phyloP scores from a whole-genome alignment of 495 filamentous ascomycete genomes.

The Filosporella fistucella region DNA sequence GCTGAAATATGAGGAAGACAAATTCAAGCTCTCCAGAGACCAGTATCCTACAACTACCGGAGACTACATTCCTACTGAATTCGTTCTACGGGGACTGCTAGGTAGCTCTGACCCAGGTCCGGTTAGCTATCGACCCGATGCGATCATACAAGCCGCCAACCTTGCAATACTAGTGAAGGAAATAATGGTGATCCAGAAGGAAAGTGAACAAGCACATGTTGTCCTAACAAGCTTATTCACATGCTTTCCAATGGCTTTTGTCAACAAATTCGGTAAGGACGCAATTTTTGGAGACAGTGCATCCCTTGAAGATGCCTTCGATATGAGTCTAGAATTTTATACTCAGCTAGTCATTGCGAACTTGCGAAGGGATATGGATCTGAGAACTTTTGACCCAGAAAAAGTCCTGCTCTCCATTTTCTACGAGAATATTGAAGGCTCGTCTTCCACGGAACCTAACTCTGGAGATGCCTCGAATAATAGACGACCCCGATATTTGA shows the following conservation, averaged over 20 bases:
- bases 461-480: conserved; percentile 10
- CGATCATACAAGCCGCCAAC: conserved; percentile 37
- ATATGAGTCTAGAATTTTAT: conserved; percentile 33
- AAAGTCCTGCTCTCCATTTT: conserved; percentile 23
- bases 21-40: conserved; percentile 20
- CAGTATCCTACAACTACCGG: conserved; percentile 5
- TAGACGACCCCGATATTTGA: conserved; percentile 9
- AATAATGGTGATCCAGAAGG: conserved; percentile 11
- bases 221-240: conserved; percentile 28
- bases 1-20: conserved; percentile 19
- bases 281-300: conserved; percentile 22
- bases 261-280: conserved; percentile 17
- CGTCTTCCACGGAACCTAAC: background rate
- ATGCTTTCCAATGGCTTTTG: conserved; percentile 30
- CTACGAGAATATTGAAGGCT: conserved; percentile 8
- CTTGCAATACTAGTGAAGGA: conserved; percentile 30
- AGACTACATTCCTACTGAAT: conserved; percentile 26
- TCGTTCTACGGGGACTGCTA: conserved; percentile 25
- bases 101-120: conserved; percentile 17
- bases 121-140: conserved; percentile 27
- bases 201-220: background rate
- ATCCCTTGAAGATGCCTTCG: conserved; percentile 28
- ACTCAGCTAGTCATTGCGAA: conserved; percentile 32
- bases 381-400: conserved; percentile 26
- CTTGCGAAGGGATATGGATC: conserved; percentile 4